Evolutionary conservation across 768 basidiomycete species (phyloP), one percentile per base, ranked within the genome.

Genomic region (Suillus placidus): DNA sequence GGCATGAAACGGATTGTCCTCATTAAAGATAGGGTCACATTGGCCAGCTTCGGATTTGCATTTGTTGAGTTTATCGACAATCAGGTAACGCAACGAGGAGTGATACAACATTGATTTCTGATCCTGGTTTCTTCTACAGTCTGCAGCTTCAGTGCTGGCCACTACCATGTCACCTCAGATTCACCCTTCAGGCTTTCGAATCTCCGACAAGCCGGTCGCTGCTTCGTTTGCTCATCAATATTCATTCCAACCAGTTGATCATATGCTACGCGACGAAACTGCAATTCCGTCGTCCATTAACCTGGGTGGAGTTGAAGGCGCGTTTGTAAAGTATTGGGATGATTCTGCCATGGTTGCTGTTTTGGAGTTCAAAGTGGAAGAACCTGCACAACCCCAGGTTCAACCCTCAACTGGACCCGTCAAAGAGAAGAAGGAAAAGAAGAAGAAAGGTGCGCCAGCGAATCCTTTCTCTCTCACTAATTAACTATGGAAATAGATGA

Each of bases 141-240:
- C 93, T 23, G 95, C 97, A 1, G 85, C 92, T 6, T 81, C 87
- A 0, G 88, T 95, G 10, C 82, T 99, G 14, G 93, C 88, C 6
- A 88, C 89, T n/a, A 91, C 88, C 8, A 92, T 97, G 88, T 94
- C 93, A 47, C 85, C 93, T 3, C 85, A 89, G 67, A 81, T 92
- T 14, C 94, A 97, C 75, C 95, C 97, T 0, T 87, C 88, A n/a
- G 97, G 97, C 6, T 98, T 98, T 79, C 85, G 93, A 9, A 97
- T 99, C 56, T 92, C 92, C 4, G 90, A 93, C 72, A 85, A 88
- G 37, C 92, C 95, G 1, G 92, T 95, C 13, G 95, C 95, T 12
- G 89, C 91, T 9, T 97, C 96, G 16, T 98, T 97, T 76, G 94
- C 94, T 54, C 93, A 95, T 77, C 88, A 92, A 1, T 89, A 93